These are phyloP conservation scores for Noccaea caerulescens DNA, from an alignment of 345 rosid species.

Conservation along the genomic window DNA sequence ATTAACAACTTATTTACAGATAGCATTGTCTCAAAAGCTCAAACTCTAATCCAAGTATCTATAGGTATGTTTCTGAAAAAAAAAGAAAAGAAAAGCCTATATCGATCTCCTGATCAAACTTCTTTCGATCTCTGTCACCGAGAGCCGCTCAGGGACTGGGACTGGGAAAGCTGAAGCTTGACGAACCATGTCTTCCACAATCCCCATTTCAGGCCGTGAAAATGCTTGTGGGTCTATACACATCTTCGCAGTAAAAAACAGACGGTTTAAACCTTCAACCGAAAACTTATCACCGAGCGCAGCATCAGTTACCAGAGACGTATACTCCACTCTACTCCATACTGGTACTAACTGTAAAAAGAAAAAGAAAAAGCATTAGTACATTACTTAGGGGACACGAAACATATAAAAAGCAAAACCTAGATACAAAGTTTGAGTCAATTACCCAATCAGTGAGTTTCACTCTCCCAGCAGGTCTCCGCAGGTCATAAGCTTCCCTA, in stretches of 20 bases:
- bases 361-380: neutral
- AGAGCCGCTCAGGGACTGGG: neutral
- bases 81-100: neutral
- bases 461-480: constrained; percentile 33
- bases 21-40: constrained; percentile 18
- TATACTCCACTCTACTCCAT: neutral
- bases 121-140: neutral
- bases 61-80: neutral
- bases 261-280: neutral
- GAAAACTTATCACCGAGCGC: constrained; percentile 16
- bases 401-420: neutral
- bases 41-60: neutral
- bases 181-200: constrained; percentile 7
- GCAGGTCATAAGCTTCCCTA: constrained; percentile 51
- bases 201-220: neutral
- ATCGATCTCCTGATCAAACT: neutral
- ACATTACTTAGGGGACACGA: constrained; percentile 6
- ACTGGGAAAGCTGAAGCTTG: neutral
- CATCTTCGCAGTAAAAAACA: neutral
- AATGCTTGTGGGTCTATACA: neutral
- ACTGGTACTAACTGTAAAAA: neutral
- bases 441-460: constrained; percentile 23
- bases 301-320: neutral
- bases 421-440: neutral
- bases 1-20: neutral